These are phyloP conservation scores for Malania oleifera DNA, from an alignment of 164 flowering plant species.

Conservation along the genomic window DNA sequence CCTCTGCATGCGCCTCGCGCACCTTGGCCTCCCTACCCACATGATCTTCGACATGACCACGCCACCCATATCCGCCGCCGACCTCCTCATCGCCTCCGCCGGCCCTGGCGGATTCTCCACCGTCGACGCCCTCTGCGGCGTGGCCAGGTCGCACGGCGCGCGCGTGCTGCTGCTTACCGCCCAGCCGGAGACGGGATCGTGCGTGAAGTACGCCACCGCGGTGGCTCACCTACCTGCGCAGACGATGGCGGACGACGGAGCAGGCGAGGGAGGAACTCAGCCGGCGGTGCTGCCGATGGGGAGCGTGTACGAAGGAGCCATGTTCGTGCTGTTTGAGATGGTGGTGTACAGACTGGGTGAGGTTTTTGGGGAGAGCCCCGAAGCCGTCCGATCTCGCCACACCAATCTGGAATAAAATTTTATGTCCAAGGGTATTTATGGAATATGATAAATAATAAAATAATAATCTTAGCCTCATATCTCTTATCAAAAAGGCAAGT, in stretches of 20 bases:
- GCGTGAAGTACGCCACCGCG: slow-evolving; percentile 38
- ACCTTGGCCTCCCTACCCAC: slow-evolving; percentile 78
- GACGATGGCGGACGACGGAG: slow-evolving; percentile 81
- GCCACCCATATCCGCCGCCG: slow-evolving; percentile 66
- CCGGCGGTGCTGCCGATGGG: slow-evolving; percentile 79
- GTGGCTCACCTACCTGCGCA: slow-evolving; percentile 68
- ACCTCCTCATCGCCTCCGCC: slow-evolving; percentile 87
- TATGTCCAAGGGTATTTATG: too few species aligned
- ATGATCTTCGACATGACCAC: slow-evolving; percentile 86
- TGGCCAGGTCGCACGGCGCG: slow-evolving; percentile 57
- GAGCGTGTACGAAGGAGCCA: slow-evolving; percentile 81
- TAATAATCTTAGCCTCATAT: too few species aligned
- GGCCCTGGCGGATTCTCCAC: slow-evolving; percentile 95
- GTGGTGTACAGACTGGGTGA: slow-evolving; percentile 62
- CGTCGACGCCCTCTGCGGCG: slow-evolving; percentile 76
- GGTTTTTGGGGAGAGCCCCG: slow-evolving; percentile 56
- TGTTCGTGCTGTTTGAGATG: slow-evolving; percentile 96
- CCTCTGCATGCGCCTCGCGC: slow-evolving; percentile 80
- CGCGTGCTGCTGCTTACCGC: slow-evolving; percentile 71
- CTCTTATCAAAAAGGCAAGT: too few species aligned
- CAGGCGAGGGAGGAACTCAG: slow-evolving; percentile 12
- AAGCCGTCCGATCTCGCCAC: slow-evolving; percentile 67
- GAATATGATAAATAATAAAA: too few species aligned
- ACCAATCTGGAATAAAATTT: slow-evolving; percentile 72
- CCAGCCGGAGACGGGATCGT: slow-evolving; percentile 56